Evolutionary conservation across 345 rosid genomes (phyloP), one percentile per base, ranked within the genome.

Genomic region (Citrus glauca): DNA sequence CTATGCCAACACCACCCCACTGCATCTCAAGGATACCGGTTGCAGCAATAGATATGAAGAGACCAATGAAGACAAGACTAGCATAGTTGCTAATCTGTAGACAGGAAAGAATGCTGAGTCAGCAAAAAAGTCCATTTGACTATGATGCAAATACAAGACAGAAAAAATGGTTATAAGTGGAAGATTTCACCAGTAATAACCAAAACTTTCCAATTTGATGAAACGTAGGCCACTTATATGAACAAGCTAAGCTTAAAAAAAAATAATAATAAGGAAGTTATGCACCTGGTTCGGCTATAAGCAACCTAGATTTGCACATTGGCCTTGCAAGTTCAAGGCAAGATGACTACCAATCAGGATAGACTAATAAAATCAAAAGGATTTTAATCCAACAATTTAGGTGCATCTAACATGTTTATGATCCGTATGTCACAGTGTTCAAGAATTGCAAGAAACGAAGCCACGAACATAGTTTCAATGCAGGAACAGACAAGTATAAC

Each of bases 21-120:
- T 95, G 99, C 97, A 95, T 95, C 88, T 95, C 99, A 6, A 95
- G 94, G 57, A 95, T 85, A 78, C 99, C 92, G 1, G 99, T 95
- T 25, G 93, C 94, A 66, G 99, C 99, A 71, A 95, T 95, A 11
- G 98, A 94, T 62, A 93, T 87, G 86, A 95, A 95, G 85, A 95
- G 94, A 2, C 88, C 89, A 82, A 95, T 95, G 86, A 95, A 95
- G 69, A 95, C 80, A 10, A 95, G 72, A 80, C 99, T 88, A 4
- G 99, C 99, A 61, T 91, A 91, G 88, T 95, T 95, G 84, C 99
- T 95, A 56, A 95, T 95, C 99, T 95, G 99, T 65, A 63, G 4
- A 66, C 40, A 73, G 64, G 0, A 67, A 37, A 45, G 66, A 37
- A 38, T 19, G 35, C 24, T 3, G 9, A 35, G 65, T 79, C 68